These are phyloP conservation scores for Arachis monticola DNA, from an alignment of 331 rosid genomes.

Conservation along the genomic window DNA sequence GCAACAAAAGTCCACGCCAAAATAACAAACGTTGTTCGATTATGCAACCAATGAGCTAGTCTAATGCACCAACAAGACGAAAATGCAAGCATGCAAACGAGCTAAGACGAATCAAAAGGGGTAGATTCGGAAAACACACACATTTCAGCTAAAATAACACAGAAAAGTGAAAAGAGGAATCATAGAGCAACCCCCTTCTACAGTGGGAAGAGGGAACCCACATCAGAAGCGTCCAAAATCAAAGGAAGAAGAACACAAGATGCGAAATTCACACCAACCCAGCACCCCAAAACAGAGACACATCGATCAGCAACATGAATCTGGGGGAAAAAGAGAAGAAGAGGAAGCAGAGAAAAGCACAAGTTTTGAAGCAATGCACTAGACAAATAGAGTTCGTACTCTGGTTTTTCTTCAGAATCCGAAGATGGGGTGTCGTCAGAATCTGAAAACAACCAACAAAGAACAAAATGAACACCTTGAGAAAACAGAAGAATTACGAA, in stretches of 20 bases:
- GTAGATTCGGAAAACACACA: slow-evolving; percentile 29
- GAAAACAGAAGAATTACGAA: background rate
- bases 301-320: slow-evolving; percentile 38
- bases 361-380: slow-evolving; percentile 37
- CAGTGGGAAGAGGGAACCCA: slow-evolving; percentile 26
- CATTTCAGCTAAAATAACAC: slow-evolving; percentile 30
- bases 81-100: slow-evolving; percentile 64
- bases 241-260: slow-evolving; percentile 30
- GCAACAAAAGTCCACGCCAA: background rate
- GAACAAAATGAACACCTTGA: slow-evolving; percentile 44
- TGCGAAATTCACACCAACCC: slow-evolving; percentile 35
- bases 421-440: slow-evolving; percentile 75
- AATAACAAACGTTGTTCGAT: slow-evolving; percentile 12
- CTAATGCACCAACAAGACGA: slow-evolving; percentile 41
- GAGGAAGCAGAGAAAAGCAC: background rate
- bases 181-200: slow-evolving; percentile 21
- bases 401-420: slow-evolving; percentile 63
- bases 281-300: slow-evolving; percentile 40
- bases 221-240: slow-evolving; percentile 24
- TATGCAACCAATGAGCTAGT: slow-evolving; percentile 20
- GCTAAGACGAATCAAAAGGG: slow-evolving; percentile 45
- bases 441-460: slow-evolving; percentile 56
- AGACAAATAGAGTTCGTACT: slow-evolving; percentile 54
- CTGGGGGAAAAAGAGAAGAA: slow-evolving; percentile 8
- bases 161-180: background rate